Percentiles rank a stretch among this genome's conserved stretches.
Conservation (phyloP, 495 filamentous ascomycete species). For the Neurospora pannonica region DNA sequence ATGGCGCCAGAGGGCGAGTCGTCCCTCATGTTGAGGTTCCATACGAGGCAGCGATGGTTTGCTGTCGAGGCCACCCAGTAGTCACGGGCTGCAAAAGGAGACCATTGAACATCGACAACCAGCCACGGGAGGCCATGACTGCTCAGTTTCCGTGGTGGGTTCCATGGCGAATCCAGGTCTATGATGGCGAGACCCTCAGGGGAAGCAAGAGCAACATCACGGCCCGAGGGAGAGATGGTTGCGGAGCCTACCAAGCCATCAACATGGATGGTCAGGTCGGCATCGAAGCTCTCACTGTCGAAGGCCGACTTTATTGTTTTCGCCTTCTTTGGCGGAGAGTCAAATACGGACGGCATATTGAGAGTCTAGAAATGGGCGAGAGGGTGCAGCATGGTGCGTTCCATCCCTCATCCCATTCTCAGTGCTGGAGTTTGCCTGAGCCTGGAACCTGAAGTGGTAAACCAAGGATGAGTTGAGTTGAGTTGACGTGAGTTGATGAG, state of each 20-base stretch:
- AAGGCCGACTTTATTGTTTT: slow-evolving; percentile 56
- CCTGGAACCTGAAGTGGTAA: background rate
- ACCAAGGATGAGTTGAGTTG: background rate
- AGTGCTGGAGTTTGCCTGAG: background rate
- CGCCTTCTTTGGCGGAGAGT: slow-evolving; percentile 36
- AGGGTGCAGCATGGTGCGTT: background rate
- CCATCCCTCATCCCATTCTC: background rate
- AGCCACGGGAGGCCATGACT: slow-evolving; percentile 83
- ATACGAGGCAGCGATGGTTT: slow-evolving; percentile 90
- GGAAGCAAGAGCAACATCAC: slow-evolving; percentile 90
- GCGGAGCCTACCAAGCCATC: slow-evolving; percentile 53
- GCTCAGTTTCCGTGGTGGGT: slow-evolving; percentile 74
- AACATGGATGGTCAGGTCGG: slow-evolving; percentile 74
- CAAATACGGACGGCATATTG: slow-evolving; percentile 34
- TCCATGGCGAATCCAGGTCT: slow-evolving; percentile 86
- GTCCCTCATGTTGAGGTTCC: slow-evolving; percentile 75
- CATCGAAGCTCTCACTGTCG: slow-evolving; percentile 79
- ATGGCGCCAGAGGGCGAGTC: slow-evolving; percentile 62
- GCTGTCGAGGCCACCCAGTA: slow-evolving; percentile 92
- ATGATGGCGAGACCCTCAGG: slow-evolving; percentile 83
- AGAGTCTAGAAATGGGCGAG: background rate
- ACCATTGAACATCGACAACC: slow-evolving; percentile 98
- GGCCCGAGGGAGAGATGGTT: slow-evolving; percentile 83
- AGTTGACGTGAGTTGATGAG: background rate
- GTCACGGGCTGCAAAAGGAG: slow-evolving; percentile 78